Percentiles rank a stretch among this genome's conserved stretches.
Conservation (phyloP, 305 asterid species). For the Plantago lanceolata region DNA sequence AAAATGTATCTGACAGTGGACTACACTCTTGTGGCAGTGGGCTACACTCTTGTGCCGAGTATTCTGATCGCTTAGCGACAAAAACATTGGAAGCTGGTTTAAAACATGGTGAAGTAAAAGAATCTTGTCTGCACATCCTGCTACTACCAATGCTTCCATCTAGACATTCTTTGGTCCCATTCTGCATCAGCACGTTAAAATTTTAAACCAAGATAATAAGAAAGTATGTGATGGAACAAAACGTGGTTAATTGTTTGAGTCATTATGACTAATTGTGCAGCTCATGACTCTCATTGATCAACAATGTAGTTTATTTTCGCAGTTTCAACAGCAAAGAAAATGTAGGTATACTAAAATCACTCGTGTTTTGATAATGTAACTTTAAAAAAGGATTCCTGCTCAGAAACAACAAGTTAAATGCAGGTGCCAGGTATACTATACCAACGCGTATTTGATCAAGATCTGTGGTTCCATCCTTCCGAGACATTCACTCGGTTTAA, state of each 20-base stretch:
- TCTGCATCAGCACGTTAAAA: slow-evolving; percentile 34
- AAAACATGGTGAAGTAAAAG: slow-evolving; percentile 68
- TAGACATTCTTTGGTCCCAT: slow-evolving; percentile 35
- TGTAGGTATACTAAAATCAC: slow-evolving; percentile 1
- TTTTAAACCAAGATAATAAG: slow-evolving; percentile 14
- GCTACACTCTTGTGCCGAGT: slow-evolving; percentile 58
- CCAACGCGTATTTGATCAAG: too few species aligned
- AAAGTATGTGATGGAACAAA: neutral
- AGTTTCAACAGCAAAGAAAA: neutral
- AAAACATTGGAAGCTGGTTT: slow-evolving; percentile 64
- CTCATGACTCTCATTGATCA: neutral
- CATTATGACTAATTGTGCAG: neutral
- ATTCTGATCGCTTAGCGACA: slow-evolving; percentile 65
- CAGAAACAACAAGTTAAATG: neutral
- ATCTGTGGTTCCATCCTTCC: neutral
- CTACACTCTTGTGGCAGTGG: slow-evolving; percentile 80
- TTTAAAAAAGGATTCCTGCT: slow-evolving; percentile 1
- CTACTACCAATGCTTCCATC: slow-evolving; percentile 44
- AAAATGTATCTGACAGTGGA: slow-evolving; percentile 72
- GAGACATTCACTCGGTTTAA: neutral
- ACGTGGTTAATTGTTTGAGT: neutral
- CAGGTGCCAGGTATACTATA: neutral
- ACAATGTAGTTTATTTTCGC: neutral
- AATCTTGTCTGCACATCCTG: slow-evolving; percentile 49
- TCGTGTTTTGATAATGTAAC: neutral